Evolutionary conservation across 208 protist genomes (phyloP), one percentile per base, ranked within the genome.

Genomic region (Leishmania lainsoni): DNA sequence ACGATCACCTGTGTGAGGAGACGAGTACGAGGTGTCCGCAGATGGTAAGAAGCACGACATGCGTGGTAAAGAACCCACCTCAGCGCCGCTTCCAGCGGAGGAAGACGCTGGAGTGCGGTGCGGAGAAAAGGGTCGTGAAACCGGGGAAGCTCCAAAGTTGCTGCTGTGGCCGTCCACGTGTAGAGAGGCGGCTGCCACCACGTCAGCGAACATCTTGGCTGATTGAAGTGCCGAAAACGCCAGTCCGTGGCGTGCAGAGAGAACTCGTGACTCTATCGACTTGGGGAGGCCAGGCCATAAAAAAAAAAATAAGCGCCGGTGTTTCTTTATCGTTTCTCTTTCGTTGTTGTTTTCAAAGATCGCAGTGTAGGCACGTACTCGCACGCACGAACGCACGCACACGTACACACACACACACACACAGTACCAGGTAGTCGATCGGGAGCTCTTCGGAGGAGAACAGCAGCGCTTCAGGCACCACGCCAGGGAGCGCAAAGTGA

Each of bases 191-290:
- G 80, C 65, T 5, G 80, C 75, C 22, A 84, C 51, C 39, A 84
- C 51, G 16, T 65, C 80, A 12, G 80, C 35, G 68, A 84, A 84
- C 80, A 84, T 84, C 17, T 69, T 49, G 17, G 35, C 39, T 22
- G 1, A 29, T 26, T 22, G 4, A 51, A n/a, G 6, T 39, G 32
- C 45, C 6, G 61, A 45, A 78, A 49, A 1, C 0, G 48, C 5
- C 45, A 63, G 29, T 26, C 22, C 39, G 69, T 32, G 2, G n/a
- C 26, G 26, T 29, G 22, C 42, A 16, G 2, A 73, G 69, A 20
- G 26, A 29, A 22, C 8, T 16, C 20, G 6, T 26, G 20, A 9
- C 6, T 68, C 9, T 22, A 68, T 68, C 61, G 9, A 39, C 14
- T 45, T 72, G 22, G 20, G 20, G 22, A 9, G 5, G n/a, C n/a